Evolutionary conservation across 2,329 filamentous ascomycete genomes (phyloP).

Genomic region (Cytospora leucostoma): DNA sequence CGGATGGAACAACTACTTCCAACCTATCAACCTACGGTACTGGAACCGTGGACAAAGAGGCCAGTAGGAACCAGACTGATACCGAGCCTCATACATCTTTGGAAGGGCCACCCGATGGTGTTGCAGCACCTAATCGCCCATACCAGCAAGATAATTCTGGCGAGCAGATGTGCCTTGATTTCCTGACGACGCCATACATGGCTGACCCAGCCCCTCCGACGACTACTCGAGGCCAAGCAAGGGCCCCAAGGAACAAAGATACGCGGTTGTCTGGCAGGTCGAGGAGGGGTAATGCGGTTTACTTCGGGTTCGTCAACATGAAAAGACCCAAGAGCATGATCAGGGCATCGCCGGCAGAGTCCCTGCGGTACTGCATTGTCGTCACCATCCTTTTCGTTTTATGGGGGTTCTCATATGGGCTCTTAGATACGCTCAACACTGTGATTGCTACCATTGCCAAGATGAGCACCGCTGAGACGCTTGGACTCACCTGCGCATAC

Average conservation of each 20-base stretch:
- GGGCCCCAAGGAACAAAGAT: constrained; percentile 7
- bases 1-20: constrained; percentile 43
- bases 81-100: constrained; percentile 2
- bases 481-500: constrained; percentile 70
- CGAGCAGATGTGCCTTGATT: constrained; percentile 44
- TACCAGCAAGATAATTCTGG: not conserved
- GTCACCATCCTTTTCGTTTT: constrained; percentile 83
- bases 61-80: constrained; percentile 6
- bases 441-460: constrained; percentile 64
- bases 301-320: constrained; percentile 79
- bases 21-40: constrained; percentile 36
- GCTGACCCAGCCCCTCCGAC: constrained; percentile 7
- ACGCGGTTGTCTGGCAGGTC: constrained; percentile 34
- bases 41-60: constrained; percentile 26
- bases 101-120: not conserved
- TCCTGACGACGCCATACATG: constrained; percentile 48
- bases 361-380: constrained; percentile 69
- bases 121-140: not conserved
- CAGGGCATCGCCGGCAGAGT: constrained; percentile 62
- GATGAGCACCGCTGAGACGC: constrained; percentile 62
- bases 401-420: constrained; percentile 88
- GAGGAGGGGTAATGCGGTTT: constrained; percentile 50
- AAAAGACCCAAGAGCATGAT: constrained; percentile 70
- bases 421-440: constrained; percentile 78
- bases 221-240: not conserved